phyloP scores from a whole-genome alignment of 257 asterid species.

The Sherardia arvensis region DNA sequence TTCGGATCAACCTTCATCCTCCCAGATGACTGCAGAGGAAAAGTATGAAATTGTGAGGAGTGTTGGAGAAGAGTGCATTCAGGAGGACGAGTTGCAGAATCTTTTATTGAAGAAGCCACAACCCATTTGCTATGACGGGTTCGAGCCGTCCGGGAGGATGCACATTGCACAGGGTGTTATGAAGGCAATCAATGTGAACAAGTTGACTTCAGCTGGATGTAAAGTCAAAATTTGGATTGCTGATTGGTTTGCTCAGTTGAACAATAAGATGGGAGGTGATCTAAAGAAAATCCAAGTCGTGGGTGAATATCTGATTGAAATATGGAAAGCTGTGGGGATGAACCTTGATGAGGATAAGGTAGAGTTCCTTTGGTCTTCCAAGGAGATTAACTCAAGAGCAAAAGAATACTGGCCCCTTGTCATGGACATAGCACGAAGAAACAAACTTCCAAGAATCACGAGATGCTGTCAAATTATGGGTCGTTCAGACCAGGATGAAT shows the following conservation, averaged over 20 bases:
- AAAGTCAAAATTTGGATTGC: too few relatives aligned
- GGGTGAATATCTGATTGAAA: too few relatives aligned
- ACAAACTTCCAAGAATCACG: constrained; percentile 60
- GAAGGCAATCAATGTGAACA: too few relatives aligned
- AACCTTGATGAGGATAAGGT: constrained; percentile 74
- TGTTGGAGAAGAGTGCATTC: constrained; percentile 87
- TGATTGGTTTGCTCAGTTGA: too few relatives aligned
- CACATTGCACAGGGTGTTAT: constrained; percentile 96
- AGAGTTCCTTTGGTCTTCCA: constrained; percentile 86
- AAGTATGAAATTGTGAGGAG: constrained; percentile 55
- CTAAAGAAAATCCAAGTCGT: too few relatives aligned
- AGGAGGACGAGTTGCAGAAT: constrained; percentile 65
- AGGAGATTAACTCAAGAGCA: constrained; percentile 68
- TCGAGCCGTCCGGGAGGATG: constrained; percentile 97
- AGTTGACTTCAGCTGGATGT: too few relatives aligned
- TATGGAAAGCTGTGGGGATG: too few relatives aligned
- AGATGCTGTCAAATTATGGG: constrained; percentile 90
- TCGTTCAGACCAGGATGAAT: constrained; percentile 69
- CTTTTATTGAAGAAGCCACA: constrained; percentile 58
- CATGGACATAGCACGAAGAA: too few relatives aligned
- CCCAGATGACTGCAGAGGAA: constrained; percentile 43
- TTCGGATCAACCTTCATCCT: background rate
- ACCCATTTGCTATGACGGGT: constrained; percentile 75
- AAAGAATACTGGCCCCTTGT: constrained; percentile 77
- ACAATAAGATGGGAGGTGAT: too few relatives aligned